Percentiles rank a stretch among this genome's conserved stretches.
These are phyloP conservation scores for Daldinia eschscholtzii DNA, from an alignment of 2,329 filamentous ascomycete species.

Conservation along the genomic window DNA sequence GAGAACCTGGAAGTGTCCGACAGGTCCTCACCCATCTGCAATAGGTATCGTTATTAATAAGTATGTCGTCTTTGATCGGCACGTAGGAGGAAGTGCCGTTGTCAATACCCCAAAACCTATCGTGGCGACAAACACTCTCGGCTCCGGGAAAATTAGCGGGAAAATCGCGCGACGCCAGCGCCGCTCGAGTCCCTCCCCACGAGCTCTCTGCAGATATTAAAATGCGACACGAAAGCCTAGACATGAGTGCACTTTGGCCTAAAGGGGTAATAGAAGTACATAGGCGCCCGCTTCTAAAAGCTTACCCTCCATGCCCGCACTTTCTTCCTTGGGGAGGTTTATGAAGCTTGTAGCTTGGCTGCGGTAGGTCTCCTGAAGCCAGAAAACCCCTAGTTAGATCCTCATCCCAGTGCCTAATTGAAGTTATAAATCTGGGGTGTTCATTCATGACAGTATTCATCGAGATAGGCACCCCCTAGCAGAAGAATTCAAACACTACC, in stretches of 20 bases:
- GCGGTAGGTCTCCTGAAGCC: neutral
- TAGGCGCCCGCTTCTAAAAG: conserved; percentile 17
- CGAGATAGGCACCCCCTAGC: neutral
- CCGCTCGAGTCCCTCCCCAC: conserved; percentile 15
- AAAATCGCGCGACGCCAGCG: conserved; percentile 30
- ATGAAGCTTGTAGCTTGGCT: conserved; percentile 31
- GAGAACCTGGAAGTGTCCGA: neutral
- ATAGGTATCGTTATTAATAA: conserved; percentile 12
- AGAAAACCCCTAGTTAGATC: neutral
- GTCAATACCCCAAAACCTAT: conserved; percentile 10
- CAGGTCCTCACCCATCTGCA: neutral
- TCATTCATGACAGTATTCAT: neutral
- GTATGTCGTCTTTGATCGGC: conserved; percentile 19
- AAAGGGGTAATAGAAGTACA: conserved; percentile 35
- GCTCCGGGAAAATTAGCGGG: conserved; percentile 42
- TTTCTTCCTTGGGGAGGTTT: conserved; percentile 20
- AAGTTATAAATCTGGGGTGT: neutral
- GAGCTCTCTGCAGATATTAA: conserved; percentile 37
- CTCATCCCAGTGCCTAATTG: neutral
- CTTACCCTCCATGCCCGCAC: conserved; percentile 25
- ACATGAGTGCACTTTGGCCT: conserved; percentile 11
- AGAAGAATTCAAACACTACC: neutral
- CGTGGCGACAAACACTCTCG: conserved; percentile 31
- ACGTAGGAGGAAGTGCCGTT: conserved; percentile 36
- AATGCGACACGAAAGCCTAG: conserved; percentile 36